Base-by-base conservation (phyloP, 177 flowering plant species). In the Vitis hybrid region DNA sequence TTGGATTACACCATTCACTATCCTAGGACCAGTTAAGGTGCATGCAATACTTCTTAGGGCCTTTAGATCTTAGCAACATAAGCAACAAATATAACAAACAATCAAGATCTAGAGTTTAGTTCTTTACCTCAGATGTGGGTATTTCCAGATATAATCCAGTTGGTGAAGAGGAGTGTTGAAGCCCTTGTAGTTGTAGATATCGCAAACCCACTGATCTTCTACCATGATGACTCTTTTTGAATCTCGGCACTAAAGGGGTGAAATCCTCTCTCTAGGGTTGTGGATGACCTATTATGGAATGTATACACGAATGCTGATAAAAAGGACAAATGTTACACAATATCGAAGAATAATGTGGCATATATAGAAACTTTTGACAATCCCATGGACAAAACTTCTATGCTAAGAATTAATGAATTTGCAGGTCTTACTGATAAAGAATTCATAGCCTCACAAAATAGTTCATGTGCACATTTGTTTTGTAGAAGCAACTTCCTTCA, bases 361-460 rank as follows among this genome's bases (percentile, higher is more conserved):
- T 39, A 18, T 18, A 18, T 18, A 18, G 73, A 78, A 15, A 21
- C 72, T n/a, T 69, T 67, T 48, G 70, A 79, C 22, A 16, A 5
- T 1, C 70, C 59, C n/a, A 56, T n/a, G n/a, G 48, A 68, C 69
- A 68, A 71, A n/a, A 39, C 78, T n/a, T 75, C 68, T 68, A 74
- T 53, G 65, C 62, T 78, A 3, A 68, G 65, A 21, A 39, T 74
- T n/a, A 78, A 78, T 64, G 62, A 67, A 15, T 78, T 78, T 67
- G 75, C 75, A 7, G 70, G 70, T 39, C 75, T 63, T 10, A 76
- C 66, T 1, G 61, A 64, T 39, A 70, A 75, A 13, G 74, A 75
- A 56, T 64, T 69, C 65, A 56, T 7, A 29, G 57, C 71, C 51
- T 57, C 72, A 21, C 49, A 63, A 50, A 70, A 75, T 22, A 8